Base-by-base conservation (phyloP, 2,329 filamentous ascomycete species). In the Davidsoniella australis region DNA sequence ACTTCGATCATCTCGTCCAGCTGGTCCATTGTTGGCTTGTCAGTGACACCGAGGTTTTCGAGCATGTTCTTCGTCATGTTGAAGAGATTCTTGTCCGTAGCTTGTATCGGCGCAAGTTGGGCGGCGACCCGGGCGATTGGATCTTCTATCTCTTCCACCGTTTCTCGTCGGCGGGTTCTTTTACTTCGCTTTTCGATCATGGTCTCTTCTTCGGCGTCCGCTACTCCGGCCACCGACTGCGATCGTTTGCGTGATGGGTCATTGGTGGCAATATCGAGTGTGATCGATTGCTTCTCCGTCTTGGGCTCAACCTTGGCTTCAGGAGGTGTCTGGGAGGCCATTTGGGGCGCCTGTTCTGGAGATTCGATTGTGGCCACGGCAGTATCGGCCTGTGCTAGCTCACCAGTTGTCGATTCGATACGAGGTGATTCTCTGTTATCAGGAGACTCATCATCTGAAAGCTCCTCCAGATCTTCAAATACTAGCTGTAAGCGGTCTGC, bases 161-260 rank as follows among this genome's bases (percentile, higher is more conserved):
- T 72, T 41, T 80, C 77, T 48, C 78, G 68, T 16, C 76, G 71
- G 42, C 78, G 70, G 26, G 77, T 77, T 45, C 79, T 67, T 58
- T 82, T 83, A 60, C 77, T 81, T 50, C 78, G 67, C 57, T 80
- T 81, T 48, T 74, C 72, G 9, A 73, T 68, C 2, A 64, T 66
- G 20, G 66, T 69, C 33, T 80, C 76, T 47, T 80, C 76, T 6
- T 78, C 75, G 0, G 62, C 66, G 2, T 80, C 76, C 0, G 66
- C 66, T 14, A 81, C 61, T 2, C 76, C 76, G 4, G 77, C 77
- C 26, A 64, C 63, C 9, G 77, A 81, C 53, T 80, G 76, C 2
- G 77, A 80, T 45, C 77, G 68, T 58, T 80, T 80, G 46, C 76
- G 68, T 3, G 52, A 39, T 3, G 33, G 23, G 7, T 40, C 47